These are phyloP conservation scores for Globisporangium irregulare DNA, from an alignment of 352 stramenopile species.

Conservation along the genomic window DNA sequence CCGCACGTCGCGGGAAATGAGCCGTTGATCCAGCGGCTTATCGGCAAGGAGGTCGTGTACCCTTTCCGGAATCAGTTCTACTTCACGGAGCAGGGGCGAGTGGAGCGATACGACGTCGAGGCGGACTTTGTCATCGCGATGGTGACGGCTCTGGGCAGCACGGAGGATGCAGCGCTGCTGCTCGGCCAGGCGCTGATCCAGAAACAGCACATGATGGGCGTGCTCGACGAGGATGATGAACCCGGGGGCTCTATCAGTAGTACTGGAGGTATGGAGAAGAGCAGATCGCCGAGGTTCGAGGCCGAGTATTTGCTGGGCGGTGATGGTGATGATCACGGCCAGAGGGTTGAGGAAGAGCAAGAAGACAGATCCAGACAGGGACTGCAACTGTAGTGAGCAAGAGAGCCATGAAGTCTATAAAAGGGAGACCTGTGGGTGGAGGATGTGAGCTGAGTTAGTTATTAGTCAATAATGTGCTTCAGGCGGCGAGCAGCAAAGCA, in stretches of 20 bases:
- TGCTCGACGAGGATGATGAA: slow-evolving; percentile 12
- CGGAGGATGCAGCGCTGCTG: slow-evolving; percentile 34
- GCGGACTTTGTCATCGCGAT: slow-evolving; percentile 34
- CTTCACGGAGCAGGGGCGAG: slow-evolving; percentile 27
- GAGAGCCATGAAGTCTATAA: no score
- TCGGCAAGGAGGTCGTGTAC: slow-evolving; percentile 39
- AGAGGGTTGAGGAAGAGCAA: neutral
- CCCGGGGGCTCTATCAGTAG: neutral
- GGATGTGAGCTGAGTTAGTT: no score
- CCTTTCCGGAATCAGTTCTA: slow-evolving; percentile 37
- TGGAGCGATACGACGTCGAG: slow-evolving; percentile 29
- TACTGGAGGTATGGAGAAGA: neutral
- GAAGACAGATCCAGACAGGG: no score
- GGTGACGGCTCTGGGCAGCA: slow-evolving; percentile 30
- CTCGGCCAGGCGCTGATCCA: slow-evolving; percentile 32
- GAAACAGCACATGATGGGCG: slow-evolving; percentile 18
- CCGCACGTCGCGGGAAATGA: slow-evolving; percentile 32
- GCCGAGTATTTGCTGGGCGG: neutral
- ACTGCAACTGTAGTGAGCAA: no score
- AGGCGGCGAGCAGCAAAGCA: no score
- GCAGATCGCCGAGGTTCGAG: neutral
- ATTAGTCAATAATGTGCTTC: no score
- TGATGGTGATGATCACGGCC: neutral
- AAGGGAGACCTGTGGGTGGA: no score
- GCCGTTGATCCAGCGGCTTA: slow-evolving; percentile 36